Evolutionary conservation across 2,329 filamentous ascomycete genomes (phyloP).

Genomic region (Fusarium torulosum): DNA sequence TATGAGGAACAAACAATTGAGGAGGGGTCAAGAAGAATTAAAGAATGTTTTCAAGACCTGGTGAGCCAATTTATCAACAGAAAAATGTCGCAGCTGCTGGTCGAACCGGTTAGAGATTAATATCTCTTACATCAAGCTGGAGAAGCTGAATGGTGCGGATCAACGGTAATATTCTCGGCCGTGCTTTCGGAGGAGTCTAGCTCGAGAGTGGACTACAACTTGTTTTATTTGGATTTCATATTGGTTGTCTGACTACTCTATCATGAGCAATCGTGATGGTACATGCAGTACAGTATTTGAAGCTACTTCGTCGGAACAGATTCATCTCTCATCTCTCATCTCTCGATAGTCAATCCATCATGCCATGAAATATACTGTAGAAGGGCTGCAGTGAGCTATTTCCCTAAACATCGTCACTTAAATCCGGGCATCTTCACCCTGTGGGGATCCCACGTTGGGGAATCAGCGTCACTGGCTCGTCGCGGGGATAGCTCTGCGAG

Average conservation of each 20-base stretch:
- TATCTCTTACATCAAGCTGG: constrained; percentile 19
- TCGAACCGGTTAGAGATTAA: constrained; percentile 18
- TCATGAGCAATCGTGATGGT: background rate
- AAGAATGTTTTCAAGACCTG: background rate
- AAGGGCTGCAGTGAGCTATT: background rate
- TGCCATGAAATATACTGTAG: background rate
- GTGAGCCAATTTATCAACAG: constrained; percentile 18
- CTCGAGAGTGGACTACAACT: constrained; percentile 28
- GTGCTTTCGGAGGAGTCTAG: constrained; percentile 43
- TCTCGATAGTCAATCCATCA: background rate
- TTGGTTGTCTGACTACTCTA: background rate
- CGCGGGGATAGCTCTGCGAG: constrained; percentile 2
- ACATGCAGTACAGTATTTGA: background rate
- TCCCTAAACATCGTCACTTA: constrained; percentile 3
- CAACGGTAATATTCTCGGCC: constrained; percentile 41
- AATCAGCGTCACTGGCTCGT: constrained; percentile 10
- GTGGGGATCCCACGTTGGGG: constrained; percentile 13
- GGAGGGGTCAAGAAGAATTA: background rate
- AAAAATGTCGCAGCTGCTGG: background rate
- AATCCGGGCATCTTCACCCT: background rate
- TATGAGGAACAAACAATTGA: constrained; percentile 4
- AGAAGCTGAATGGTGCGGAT: constrained; percentile 44
- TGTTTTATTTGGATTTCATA: constrained; percentile 6
- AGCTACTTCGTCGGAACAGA: background rate
- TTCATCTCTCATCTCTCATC: background rate